Conservation (phyloP, 2,329 filamentous ascomycete species). For the Ophiocordyceps unilateralis region DNA sequence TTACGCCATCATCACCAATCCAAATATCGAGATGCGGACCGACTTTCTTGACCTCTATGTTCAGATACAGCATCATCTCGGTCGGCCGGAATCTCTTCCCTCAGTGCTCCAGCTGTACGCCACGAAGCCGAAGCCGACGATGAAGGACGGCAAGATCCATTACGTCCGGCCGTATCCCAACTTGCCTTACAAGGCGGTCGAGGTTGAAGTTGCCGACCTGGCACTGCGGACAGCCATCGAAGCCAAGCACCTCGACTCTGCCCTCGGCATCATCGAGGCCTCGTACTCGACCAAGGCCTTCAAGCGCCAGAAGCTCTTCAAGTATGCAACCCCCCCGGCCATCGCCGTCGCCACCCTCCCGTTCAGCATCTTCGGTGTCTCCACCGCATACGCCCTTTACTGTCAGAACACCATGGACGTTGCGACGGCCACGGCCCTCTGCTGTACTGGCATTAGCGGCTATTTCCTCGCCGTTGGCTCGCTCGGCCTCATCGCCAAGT, state of each 20-base stretch:
- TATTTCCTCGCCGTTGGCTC: conserved; percentile 70
- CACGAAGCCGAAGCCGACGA: conserved; percentile 56
- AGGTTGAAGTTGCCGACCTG: conserved; percentile 48
- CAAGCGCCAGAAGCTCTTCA: conserved; percentile 47
- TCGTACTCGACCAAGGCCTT: conserved; percentile 52
- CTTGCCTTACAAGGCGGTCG: conserved; percentile 53
- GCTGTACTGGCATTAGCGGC: conserved; percentile 64
- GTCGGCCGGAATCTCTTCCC: conserved; percentile 59
- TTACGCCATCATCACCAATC: conserved; percentile 55
- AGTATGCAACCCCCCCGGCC: conserved; percentile 42
- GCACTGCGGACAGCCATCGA: conserved; percentile 70
- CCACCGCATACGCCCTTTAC: conserved; percentile 29
- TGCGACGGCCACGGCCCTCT: conserved; percentile 54
- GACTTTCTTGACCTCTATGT: conserved; percentile 59
- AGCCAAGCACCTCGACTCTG: conserved; percentile 58
- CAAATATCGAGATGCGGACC: conserved; percentile 65
- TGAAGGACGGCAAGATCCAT: conserved; percentile 38
- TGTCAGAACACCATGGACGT: conserved; percentile 58
- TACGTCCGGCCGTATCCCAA: conserved; percentile 51
- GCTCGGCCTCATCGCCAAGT: conserved; percentile 67
- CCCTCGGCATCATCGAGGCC: conserved; percentile 57
- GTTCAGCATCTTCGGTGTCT: conserved; percentile 51
- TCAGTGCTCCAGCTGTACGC: conserved; percentile 69
- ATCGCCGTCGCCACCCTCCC: conserved; percentile 42
- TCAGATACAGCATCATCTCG: conserved; percentile 54